Conservation (phyloP, 2,329 filamentous ascomycete species). For the Phaeophleospora eucalypticola region DNA sequence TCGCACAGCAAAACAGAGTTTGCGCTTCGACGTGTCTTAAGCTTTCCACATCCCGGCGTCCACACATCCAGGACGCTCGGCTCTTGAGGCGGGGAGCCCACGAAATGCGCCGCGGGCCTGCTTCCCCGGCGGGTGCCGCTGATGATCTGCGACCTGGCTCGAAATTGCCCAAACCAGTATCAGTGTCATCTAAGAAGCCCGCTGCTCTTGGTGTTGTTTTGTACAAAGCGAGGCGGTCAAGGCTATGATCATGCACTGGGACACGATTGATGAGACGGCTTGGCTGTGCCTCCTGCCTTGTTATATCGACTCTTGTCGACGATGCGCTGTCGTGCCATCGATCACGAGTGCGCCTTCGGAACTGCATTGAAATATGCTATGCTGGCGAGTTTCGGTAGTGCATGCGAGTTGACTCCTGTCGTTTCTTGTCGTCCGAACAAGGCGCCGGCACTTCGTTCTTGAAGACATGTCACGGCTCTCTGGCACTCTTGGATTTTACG, state of each 20-base stretch:
- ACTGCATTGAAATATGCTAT: not conserved
- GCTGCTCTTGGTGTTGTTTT: too few species aligned
- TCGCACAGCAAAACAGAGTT: not conserved
- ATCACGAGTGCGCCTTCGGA: not conserved
- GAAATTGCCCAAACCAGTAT: not conserved
- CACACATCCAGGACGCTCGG: too few species aligned
- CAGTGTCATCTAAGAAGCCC: not conserved
- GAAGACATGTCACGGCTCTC: not conserved
- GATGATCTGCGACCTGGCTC: not conserved
- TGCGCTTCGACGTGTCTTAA: not conserved
- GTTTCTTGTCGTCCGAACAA: too few species aligned
- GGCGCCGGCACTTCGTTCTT: too few species aligned
- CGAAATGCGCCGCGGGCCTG: too few species aligned
- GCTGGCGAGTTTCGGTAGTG: not conserved
- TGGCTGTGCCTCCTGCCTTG: not conserved
- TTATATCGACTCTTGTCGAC: too few species aligned
- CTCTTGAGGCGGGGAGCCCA: not conserved
- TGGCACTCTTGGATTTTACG: not conserved
- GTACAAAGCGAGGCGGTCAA: too few species aligned
- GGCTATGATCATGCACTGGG: not conserved
- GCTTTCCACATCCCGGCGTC: not conserved
- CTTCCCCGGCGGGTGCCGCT: not conserved
- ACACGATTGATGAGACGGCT: not conserved
- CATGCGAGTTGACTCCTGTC: too few species aligned
- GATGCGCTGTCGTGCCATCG: not conserved